A percentile compares a stretch with the other conserved stretches of the same genome.
phyloP scores from a whole-genome alignment of 495 filamentous ascomycete genomes.

The Trichoderma gamsii region DNA sequence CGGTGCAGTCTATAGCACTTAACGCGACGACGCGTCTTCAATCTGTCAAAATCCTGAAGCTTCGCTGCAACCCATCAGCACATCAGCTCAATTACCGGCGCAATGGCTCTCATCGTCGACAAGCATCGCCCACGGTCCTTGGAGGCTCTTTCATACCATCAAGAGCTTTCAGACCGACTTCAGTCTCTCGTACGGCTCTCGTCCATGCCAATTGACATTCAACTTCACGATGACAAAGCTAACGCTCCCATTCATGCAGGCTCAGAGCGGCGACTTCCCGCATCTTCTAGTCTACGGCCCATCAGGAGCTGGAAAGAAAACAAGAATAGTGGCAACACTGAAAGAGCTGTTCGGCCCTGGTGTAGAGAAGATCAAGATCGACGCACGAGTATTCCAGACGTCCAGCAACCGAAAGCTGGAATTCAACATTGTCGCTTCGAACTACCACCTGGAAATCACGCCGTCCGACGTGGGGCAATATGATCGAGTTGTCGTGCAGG shows the following conservation, averaged over 20 bases:
- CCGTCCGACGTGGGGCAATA: constrained; percentile 96
- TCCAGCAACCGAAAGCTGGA: constrained; percentile 93
- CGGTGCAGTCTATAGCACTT: constrained; percentile 4
- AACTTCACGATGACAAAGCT: constrained; percentile 20
- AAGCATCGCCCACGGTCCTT: constrained; percentile 88
- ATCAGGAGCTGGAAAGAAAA: constrained; percentile 95
- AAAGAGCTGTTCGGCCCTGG: constrained; percentile 88
- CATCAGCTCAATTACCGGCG: background rate
- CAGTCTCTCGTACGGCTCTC: constrained; percentile 65
- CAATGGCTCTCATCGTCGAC: constrained; percentile 75
- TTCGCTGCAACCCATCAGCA: background rate
- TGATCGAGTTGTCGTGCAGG: constrained; percentile 91
- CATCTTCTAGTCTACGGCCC: constrained; percentile 95
- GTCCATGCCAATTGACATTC: background rate
- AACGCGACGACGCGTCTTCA: constrained; percentile 23
- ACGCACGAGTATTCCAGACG: constrained; percentile 91
- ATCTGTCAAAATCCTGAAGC: background rate
- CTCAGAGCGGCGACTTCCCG: constrained; percentile 93
- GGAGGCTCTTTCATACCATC: constrained; percentile 80
- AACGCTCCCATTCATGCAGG: constrained; percentile 44
- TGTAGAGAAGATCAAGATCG: constrained; percentile 96
- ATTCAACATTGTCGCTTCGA: constrained; percentile 93
- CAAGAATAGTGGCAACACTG: constrained; percentile 85
- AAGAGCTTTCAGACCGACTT: constrained; percentile 80
- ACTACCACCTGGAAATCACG: constrained; percentile 97